A percentile compares a stretch with the other conserved stretches of the same genome.
These are phyloP conservation scores for Diaporthe citrichinensis DNA, from an alignment of 2,329 filamentous ascomycete genomes.

Conservation along the genomic window DNA sequence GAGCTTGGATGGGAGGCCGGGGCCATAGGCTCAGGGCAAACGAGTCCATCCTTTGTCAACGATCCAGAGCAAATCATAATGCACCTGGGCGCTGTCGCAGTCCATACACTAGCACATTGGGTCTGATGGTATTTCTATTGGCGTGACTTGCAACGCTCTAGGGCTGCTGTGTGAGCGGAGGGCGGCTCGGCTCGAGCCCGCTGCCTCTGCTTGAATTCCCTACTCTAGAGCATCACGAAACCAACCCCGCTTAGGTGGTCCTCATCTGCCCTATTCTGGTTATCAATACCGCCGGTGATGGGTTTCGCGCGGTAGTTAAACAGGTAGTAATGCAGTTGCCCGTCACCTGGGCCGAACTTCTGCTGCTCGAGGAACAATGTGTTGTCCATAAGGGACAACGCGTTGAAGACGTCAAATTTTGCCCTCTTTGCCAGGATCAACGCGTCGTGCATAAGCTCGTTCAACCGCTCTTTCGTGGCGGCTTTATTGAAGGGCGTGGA, in stretches of 20 bases:
- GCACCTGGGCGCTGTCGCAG: not conserved
- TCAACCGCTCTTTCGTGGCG: slow-evolving; percentile 83
- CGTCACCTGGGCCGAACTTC: slow-evolving; percentile 95
- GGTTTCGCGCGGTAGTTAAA: slow-evolving; percentile 95
- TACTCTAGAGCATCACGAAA: slow-evolving; percentile 77
- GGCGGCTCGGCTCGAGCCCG: not conserved
- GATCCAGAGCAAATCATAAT: not conserved
- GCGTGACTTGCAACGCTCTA: not conserved
- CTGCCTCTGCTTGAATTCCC: not conserved
- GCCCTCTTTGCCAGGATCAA: slow-evolving; percentile 87
- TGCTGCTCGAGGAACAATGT: slow-evolving; percentile 92
- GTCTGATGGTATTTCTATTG: not conserved
- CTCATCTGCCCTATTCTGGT: slow-evolving; percentile 82
- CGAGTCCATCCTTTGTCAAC: not conserved
- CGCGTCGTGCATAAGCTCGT: slow-evolving; percentile 85
- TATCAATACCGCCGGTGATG: slow-evolving; percentile 88
- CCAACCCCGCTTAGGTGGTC: slow-evolving; percentile 88
- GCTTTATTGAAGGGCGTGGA: slow-evolving; percentile 64
- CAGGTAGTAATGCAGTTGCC: slow-evolving; percentile 95
- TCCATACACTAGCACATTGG: not conserved
- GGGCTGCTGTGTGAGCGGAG: not conserved
- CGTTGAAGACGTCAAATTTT: slow-evolving; percentile 97
- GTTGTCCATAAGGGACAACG: slow-evolving; percentile 93
- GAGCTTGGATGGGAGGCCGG: slow-evolving; percentile 53
- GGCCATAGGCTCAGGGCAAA: not conserved